These are phyloP conservation scores for Ligustrum vulgare DNA, from an alignment of 257 asterid genomes.

Conservation along the genomic window DNA sequence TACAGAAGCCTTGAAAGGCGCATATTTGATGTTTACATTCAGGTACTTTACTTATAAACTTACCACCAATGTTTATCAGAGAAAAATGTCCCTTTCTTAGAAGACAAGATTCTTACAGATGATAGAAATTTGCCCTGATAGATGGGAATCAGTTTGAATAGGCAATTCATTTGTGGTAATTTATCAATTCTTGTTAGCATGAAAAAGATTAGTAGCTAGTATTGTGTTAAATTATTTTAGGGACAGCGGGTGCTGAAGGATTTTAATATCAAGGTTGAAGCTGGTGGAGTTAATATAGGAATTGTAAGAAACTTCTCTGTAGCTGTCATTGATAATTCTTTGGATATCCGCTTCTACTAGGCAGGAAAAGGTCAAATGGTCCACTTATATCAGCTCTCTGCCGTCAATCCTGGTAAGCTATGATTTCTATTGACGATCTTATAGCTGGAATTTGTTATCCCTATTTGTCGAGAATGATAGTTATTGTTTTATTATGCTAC, in stretches of 20 bases:
- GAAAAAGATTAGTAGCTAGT: neutral
- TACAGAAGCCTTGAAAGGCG: slow-evolving; percentile 68
- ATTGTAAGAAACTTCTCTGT: slow-evolving; percentile 41
- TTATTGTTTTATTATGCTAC: no score
- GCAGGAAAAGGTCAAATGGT: slow-evolving; percentile 94
- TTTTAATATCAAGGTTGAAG: slow-evolving; percentile 71
- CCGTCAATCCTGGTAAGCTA: slow-evolving; percentile 46
- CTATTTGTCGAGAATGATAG: neutral
- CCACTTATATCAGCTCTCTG: slow-evolving; percentile 90
- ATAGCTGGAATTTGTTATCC: neutral
- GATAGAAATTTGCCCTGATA: neutral
- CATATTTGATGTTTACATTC: slow-evolving; percentile 67
- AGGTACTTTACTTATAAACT: slow-evolving; percentile 43
- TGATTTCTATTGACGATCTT: neutral
- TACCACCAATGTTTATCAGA: neutral
- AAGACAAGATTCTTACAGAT: neutral
- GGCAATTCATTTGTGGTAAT: neutral
- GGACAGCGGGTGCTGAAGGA: slow-evolving; percentile 59
- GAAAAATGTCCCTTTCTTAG: neutral
- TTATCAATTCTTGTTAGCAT: neutral
- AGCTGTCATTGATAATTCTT: slow-evolving; percentile 45
- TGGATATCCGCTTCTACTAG: slow-evolving; percentile 78
- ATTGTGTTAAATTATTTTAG: slow-evolving; percentile 33
- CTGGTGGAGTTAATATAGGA: slow-evolving; percentile 71
- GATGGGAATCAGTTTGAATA: neutral